Percentiles rank a stretch among this genome's conserved stretches.
Conservation (phyloP, 164 flowering plant genomes). For the Chimonanthus salicifolius region DNA sequence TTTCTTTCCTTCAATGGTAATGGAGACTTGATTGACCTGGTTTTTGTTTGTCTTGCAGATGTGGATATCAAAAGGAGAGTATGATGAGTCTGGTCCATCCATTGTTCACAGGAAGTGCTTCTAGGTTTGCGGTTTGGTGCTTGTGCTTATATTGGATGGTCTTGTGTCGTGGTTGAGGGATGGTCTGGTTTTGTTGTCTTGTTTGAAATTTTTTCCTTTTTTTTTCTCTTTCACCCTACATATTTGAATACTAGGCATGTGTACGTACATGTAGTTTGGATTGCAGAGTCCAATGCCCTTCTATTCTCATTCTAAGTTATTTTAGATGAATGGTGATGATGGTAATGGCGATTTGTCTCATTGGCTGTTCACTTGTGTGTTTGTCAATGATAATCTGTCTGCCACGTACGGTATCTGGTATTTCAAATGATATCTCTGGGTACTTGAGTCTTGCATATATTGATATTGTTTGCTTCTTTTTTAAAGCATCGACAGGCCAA, state of each 20-base stretch:
- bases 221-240: constrained; percentile 1
- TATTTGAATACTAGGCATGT: constrained; percentile 3
- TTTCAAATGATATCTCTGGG: no score
- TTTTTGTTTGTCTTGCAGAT: neutral
- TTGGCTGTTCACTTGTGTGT: no score
- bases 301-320: neutral
- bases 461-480: no score
- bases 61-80: neutral
- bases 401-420: no score
- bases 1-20: no score
- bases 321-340: neutral
- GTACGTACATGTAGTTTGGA: constrained; percentile 5
- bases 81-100: neutral
- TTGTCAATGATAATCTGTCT: no score
- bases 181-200: constrained; percentile 8
- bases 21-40: neutral
- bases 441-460: no score
- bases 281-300: constrained; percentile 7
- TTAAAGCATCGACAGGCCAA: no score
- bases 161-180: constrained; percentile 29
- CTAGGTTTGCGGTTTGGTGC: neutral
- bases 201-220: constrained; percentile 4
- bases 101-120: neutral
- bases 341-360: neutral
- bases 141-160: neutral